Evolutionary conservation across 108 stramenopile species (phyloP).

Genomic region (Asterionellopsis glacialis): DNA sequence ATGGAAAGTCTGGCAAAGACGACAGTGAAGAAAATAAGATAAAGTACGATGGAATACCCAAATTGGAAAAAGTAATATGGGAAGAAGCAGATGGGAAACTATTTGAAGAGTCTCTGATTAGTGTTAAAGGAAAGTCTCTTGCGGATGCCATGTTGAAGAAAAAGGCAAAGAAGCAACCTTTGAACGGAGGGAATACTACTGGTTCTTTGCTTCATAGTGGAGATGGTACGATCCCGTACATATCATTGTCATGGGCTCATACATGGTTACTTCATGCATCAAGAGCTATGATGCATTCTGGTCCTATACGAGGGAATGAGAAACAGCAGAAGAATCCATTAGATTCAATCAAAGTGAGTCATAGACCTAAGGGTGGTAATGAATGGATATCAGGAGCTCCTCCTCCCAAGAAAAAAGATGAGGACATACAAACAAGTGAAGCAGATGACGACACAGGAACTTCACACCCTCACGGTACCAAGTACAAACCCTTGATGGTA

Average conservation of each 20-base stretch:
- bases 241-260: constrained; percentile 75
- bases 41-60: constrained; percentile 22
- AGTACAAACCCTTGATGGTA: constrained; percentile 82
- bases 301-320: constrained; percentile 5
- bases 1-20: constrained; percentile 9
- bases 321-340: constrained; percentile 50
- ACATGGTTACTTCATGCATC: constrained; percentile 84
- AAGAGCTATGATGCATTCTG: constrained; percentile 49
- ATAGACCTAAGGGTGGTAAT: constrained; percentile 66
- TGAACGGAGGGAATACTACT: constrained; percentile 9
- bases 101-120: constrained; percentile 8
- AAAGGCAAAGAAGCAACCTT: constrained; percentile 36
- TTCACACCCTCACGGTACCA: constrained; percentile 77
- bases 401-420: constrained; percentile 30
- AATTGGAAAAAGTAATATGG: constrained; percentile 49
- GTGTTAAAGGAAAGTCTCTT: constrained; percentile 13
- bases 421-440: constrained; percentile 7
- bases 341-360: constrained; percentile 62
- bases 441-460: constrained; percentile 55
- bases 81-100: constrained; percentile 54
- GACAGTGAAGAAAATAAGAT: constrained; percentile 12
- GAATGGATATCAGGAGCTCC: constrained; percentile 76
- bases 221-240: constrained; percentile 85
- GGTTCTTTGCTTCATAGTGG: constrained; percentile 57
- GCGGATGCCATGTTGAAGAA: constrained; percentile 45